Percentiles rank a stretch among this genome's conserved stretches.
Evolutionary conservation across 2,329 filamentous ascomycete genomes (phyloP).

Genomic region (Talaromyces albobiverticillius): DNA sequence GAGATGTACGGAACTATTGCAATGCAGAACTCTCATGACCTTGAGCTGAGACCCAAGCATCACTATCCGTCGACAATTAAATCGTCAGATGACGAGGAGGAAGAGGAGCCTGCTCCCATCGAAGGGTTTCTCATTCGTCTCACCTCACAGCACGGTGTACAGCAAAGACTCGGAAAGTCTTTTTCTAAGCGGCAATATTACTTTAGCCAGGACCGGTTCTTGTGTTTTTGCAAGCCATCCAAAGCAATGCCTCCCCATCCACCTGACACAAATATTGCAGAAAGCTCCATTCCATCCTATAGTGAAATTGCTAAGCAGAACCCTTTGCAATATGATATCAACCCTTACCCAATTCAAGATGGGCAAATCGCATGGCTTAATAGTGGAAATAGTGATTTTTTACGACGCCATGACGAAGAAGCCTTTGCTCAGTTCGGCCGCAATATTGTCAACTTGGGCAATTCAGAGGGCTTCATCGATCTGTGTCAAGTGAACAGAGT

Average conservation of each 20-base stretch:
- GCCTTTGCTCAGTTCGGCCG: slow-evolving; percentile 59
- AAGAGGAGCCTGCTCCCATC: slow-evolving; percentile 60
- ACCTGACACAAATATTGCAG: slow-evolving; percentile 49
- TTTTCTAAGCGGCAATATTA: slow-evolving; percentile 67
- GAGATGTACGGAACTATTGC: slow-evolving; percentile 68
- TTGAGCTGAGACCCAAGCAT: slow-evolving; percentile 63
- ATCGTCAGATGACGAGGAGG: slow-evolving; percentile 34
- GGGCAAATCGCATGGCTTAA: slow-evolving; percentile 57
- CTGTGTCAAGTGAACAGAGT: slow-evolving; percentile 57
- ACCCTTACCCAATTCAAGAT: slow-evolving; percentile 58
- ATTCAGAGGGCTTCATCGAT: slow-evolving; percentile 64
- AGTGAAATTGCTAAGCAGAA: slow-evolving; percentile 54
- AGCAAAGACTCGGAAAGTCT: slow-evolving; percentile 57
- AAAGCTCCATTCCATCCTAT: slow-evolving; percentile 51
- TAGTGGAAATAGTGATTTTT: slow-evolving; percentile 43
- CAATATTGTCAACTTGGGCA: slow-evolving; percentile 56
- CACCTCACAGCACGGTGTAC: slow-evolving; percentile 60
- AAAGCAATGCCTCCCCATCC: slow-evolving; percentile 59
- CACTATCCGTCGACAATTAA: slow-evolving; percentile 59
- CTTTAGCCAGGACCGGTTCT: slow-evolving; percentile 60
- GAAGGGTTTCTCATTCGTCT: slow-evolving; percentile 66
- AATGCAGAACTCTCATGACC: slow-evolving; percentile 64
- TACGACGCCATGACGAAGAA: slow-evolving; percentile 54
- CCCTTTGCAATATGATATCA: slow-evolving; percentile 60
- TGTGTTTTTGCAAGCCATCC: slow-evolving; percentile 61